These are phyloP conservation scores for Scheffersomyces spartinae DNA, from an alignment of 805 yeast species.

Conservation along the genomic window DNA sequence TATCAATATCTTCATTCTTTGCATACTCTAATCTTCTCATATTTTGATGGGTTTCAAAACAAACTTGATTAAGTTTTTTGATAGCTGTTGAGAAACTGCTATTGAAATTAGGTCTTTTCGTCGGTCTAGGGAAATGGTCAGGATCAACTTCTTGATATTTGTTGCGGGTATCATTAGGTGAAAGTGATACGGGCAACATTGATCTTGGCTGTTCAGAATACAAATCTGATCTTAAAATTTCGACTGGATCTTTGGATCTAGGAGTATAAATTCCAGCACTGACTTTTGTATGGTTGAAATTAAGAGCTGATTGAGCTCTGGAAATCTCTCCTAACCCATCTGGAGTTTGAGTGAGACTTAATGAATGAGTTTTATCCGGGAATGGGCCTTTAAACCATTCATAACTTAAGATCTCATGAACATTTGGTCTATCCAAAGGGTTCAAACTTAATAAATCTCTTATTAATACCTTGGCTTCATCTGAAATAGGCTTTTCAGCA, in stretches of 20 bases:
- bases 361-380: constrained; percentile 58
- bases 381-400: constrained; percentile 83
- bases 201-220: constrained; percentile 58
- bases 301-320: constrained; percentile 49
- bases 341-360: constrained; percentile 54
- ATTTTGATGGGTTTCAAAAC: constrained; percentile 24
- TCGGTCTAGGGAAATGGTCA: constrained; percentile 17
- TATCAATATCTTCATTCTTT: constrained; percentile 19
- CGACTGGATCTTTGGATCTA: constrained; percentile 49
- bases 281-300: constrained; percentile 56
- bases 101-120: constrained; percentile 27
- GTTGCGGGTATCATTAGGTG: constrained; percentile 84
- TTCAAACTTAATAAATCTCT: constrained; percentile 62
- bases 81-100: constrained; percentile 27
- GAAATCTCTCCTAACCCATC: constrained; percentile 41
- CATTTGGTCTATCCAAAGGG: constrained; percentile 71
- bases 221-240: constrained; percentile 56
- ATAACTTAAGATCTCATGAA: constrained; percentile 69
- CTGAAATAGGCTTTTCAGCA: constrained; percentile 49
- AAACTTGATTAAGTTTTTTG: constrained; percentile 22
- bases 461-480: constrained; percentile 65
- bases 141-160: constrained; percentile 67
- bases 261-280: constrained; percentile 51
- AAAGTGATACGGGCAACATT: constrained; percentile 76
- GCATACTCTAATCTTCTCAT: constrained; percentile 32